phyloP scores from a whole-genome alignment of 139 green algal genomes.

The Pseudopediastrum boryanum region DNA sequence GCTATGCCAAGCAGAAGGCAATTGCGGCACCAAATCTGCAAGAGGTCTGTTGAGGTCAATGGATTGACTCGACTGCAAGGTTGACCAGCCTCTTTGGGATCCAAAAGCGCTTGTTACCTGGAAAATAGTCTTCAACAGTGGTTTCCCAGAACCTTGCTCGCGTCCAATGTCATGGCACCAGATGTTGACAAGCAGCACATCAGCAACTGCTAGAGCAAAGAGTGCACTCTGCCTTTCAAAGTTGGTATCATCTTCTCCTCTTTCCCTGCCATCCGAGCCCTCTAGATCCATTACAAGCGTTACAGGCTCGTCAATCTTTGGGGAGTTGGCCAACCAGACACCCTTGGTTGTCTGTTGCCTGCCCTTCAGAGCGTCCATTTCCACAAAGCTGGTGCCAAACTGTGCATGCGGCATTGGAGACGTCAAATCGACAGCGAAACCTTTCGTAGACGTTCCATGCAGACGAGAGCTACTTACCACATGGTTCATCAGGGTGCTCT shows the following conservation, averaged over 20 bases:
- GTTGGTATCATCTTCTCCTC: constrained; percentile 97
- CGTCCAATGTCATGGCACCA: constrained; percentile 98
- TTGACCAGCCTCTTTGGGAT: no score
- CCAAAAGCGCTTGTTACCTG: constrained; percentile 78
- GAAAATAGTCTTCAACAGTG: constrained; percentile 97
- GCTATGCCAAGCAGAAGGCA: no score
- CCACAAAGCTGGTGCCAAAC: constrained; percentile 92
- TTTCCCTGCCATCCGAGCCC: constrained; percentile 83
- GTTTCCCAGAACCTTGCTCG: constrained; percentile 95
- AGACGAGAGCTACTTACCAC: constrained; percentile 76
- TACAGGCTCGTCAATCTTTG: constrained; percentile 65
- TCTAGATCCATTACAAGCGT: constrained; percentile 97
- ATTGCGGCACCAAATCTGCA: no score
- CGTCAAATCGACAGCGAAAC: neutral
- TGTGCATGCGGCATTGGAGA: constrained; percentile 40
- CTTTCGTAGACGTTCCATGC: neutral
- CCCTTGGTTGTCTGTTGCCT: constrained; percentile 89
- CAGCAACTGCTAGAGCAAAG: constrained; percentile 93
- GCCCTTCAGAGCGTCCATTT: constrained; percentile 95
- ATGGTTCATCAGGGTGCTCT: constrained; percentile 91
- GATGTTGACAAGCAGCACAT: constrained; percentile 98
- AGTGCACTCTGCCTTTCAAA: constrained; percentile 97
- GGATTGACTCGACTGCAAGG: no score
- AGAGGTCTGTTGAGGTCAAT: no score
- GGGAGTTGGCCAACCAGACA: constrained; percentile 83